These are phyloP conservation scores for Russula lepida DNA, from an alignment of 768 basidiomycete genomes.

Conservation along the genomic window DNA sequence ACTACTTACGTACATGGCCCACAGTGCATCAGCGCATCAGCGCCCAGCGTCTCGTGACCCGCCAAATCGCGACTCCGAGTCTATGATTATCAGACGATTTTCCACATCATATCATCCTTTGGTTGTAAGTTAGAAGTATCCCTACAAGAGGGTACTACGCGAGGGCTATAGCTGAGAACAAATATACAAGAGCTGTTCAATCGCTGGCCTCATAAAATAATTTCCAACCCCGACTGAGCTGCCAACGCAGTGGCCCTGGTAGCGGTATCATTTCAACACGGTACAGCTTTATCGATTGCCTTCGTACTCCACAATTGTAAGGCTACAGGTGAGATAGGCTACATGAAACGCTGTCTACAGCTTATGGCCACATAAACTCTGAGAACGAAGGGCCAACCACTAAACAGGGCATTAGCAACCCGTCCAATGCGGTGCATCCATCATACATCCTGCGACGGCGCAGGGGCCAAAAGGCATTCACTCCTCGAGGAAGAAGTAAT, in stretches of 20 bases:
- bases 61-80: neutral
- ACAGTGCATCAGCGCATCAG: neutral
- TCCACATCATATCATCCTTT: too few relatives aligned
- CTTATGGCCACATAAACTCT: neutral
- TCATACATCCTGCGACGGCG: neutral
- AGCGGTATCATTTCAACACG: neutral
- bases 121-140: too few relatives aligned
- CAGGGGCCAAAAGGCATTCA: conserved; percentile 26
- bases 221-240: conserved; percentile 2
- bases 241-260: neutral
- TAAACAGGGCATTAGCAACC: neutral
- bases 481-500: conserved; percentile 92
- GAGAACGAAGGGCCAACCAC: neutral
- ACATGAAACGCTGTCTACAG: neutral
- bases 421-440: neutral
- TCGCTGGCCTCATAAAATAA: neutral
- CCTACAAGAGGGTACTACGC: neutral
- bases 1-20: too few relatives aligned
- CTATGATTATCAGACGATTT: neutral
- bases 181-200: neutral
- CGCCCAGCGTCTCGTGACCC: too few relatives aligned
- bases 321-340: conserved; percentile 11
- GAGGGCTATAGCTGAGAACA: neutral
- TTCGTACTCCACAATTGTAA: neutral
- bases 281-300: neutral